phyloP scores from a whole-genome alignment of 176 grass and related monocot genomes.

The Rhynchospora tenuis region DNA sequence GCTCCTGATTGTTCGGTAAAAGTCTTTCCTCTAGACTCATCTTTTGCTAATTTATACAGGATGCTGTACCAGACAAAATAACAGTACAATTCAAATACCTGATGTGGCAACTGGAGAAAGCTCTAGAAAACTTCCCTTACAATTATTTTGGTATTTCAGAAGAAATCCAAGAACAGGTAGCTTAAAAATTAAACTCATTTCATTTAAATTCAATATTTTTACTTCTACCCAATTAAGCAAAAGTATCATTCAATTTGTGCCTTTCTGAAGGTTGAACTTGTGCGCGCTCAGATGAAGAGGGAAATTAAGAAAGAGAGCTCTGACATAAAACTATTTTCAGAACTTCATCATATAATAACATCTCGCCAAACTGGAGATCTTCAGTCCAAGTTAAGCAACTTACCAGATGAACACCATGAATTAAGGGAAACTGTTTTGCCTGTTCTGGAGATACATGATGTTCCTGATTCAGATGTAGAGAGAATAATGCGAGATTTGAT shows the following conservation, averaged over 20 bases:
- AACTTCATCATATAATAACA: constrained; percentile 61
- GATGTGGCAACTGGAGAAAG: constrained; percentile 74
- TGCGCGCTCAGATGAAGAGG: constrained; percentile 73
- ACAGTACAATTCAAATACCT: constrained; percentile 71
- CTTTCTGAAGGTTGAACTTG: constrained; percentile 71
- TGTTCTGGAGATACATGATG: constrained; percentile 58
- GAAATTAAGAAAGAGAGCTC: constrained; percentile 59
- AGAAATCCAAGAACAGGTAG: constrained; percentile 99
- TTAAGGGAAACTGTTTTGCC: constrained; percentile 43
- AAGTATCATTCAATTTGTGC: constrained; percentile 16
- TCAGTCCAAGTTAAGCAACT: constrained; percentile 25
- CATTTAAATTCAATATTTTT: background rate
- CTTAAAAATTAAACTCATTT: background rate
- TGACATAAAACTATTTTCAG: constrained; percentile 56
- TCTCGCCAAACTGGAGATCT: constrained; percentile 20
- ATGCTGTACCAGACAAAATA: constrained; percentile 37
- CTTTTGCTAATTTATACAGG: constrained; percentile 33
- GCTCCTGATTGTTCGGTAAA: background rate
- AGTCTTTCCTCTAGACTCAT: background rate
- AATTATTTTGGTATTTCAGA: constrained; percentile 79
- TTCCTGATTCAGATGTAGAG: constrained; percentile 34
- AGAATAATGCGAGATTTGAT: constrained; percentile 47
- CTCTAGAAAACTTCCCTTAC: constrained; percentile 53
- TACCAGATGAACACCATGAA: constrained; percentile 32
- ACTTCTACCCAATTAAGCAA: background rate